A percentile compares a stretch with the other conserved stretches of the same genome.
phyloP scores from a whole-genome alignment of 139 green algal species.

The Auxenochlorella pyrenoidosa region DNA sequence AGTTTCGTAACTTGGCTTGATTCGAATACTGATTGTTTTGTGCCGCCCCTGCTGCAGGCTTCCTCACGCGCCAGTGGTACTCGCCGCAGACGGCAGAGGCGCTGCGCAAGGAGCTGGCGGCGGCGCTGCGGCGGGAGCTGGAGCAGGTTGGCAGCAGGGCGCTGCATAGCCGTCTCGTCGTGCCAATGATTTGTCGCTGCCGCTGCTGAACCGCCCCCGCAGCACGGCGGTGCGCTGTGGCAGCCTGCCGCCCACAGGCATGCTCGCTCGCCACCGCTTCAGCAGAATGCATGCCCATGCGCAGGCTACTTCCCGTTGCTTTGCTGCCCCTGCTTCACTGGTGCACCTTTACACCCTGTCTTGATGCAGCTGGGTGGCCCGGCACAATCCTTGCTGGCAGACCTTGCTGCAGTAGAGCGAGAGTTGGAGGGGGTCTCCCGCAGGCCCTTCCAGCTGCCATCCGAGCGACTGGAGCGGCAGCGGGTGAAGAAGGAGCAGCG shows the following conservation, averaged over 20 bases:
- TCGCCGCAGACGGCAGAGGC: not conserved
- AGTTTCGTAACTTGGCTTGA: not conserved
- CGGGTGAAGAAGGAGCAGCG: not conserved
- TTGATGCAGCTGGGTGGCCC: not conserved
- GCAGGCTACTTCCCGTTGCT: not conserved
- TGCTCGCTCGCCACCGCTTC: not conserved
- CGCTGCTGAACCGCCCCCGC: no score
- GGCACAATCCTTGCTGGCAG: not conserved
- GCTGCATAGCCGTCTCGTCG: no score
- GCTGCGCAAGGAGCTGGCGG: not conserved
- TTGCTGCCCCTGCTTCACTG: not conserved
- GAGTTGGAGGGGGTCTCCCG: not conserved
- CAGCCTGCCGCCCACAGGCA: no score
- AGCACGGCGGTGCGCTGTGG: no score
- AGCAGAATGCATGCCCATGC: not conserved
- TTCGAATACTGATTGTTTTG: not conserved
- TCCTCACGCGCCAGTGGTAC: not conserved
- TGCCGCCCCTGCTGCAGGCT: not conserved
- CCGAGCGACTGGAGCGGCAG: not conserved
- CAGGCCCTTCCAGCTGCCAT: not conserved
- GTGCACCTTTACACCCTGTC: not conserved
- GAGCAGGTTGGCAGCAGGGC: not conserved
- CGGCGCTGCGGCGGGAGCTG: not conserved
- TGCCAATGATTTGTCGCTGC: no score
- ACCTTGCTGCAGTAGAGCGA: not conserved